Percentiles rank a stretch among this genome's conserved stretches.
These are phyloP conservation scores for Aplosporella prunicola DNA, from an alignment of 2,329 filamentous ascomycete species.

Conservation along the genomic window DNA sequence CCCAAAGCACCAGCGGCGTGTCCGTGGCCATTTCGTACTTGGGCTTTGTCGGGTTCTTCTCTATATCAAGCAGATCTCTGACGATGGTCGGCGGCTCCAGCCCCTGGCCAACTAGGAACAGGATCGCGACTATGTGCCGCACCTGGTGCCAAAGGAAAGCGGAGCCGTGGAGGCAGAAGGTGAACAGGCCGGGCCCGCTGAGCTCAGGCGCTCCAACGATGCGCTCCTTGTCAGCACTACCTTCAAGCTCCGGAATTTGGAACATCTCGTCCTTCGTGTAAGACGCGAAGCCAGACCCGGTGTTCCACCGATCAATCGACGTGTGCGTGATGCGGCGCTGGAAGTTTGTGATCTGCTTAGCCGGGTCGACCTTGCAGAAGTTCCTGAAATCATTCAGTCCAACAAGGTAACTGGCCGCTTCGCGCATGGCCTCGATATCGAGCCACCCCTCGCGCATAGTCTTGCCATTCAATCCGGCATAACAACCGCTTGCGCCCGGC, in stretches of 20 bases:
- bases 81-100: conserved; percentile 69
- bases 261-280: conserved; percentile 1
- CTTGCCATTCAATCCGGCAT: conserved; percentile 19
- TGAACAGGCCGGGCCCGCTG: conserved; percentile 59
- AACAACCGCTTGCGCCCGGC: conserved; percentile 45
- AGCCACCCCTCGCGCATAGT: conserved; percentile 56
- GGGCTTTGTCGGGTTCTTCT: conserved; percentile 63
- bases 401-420: conserved; percentile 69
- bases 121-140: conserved; percentile 78
- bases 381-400: conserved; percentile 93
- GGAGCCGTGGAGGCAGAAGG: conserved; percentile 78
- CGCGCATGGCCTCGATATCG: conserved; percentile 76
- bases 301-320: conserved; percentile 49
- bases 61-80: conserved; percentile 62
- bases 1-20: conserved; percentile 85
- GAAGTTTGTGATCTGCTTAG: conserved; percentile 83
- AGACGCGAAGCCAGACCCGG: conserved; percentile 8
- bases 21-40: conserved; percentile 87
- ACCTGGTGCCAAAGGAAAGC: conserved; percentile 99
- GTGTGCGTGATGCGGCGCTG: conserved; percentile 69
- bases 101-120: conserved; percentile 89
- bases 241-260: conserved; percentile 13
- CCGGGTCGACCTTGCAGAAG: conserved; percentile 86
- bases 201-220: no score
- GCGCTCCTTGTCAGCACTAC: conserved; percentile 12